Percentiles rank a stretch among this genome's conserved stretches.
These are phyloP conservation scores for Melastoma candidum DNA, from an alignment of 441 rosid genomes.

Conservation along the genomic window DNA sequence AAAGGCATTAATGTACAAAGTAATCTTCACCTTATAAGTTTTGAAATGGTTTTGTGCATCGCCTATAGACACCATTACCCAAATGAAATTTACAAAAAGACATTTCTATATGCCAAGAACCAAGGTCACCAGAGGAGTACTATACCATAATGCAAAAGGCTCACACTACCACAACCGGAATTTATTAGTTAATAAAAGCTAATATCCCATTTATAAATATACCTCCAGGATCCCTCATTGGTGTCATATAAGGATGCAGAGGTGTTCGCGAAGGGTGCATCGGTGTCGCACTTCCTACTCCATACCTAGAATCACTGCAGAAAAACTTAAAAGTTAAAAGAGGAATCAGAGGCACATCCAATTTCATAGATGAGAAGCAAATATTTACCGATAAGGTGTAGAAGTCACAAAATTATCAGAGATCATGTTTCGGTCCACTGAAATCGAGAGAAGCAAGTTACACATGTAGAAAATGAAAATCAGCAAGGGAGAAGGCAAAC, in stretches of 20 bases:
- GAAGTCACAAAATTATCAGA: slow-evolving; percentile 79
- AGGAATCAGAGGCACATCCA: not conserved
- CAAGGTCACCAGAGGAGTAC: too few relatives aligned
- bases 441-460: slow-evolving; percentile 21
- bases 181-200: too few relatives aligned
- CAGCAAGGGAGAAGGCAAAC: not conserved
- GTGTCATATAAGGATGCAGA: slow-evolving; percentile 83
- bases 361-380: slow-evolving; percentile 1
- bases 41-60: too few relatives aligned
- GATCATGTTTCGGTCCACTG: slow-evolving; percentile 71
- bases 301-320: slow-evolving; percentile 54
- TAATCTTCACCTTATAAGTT: too few relatives aligned
- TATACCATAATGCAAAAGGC: too few relatives aligned
- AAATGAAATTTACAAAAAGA: too few relatives aligned
- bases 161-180: too few relatives aligned
- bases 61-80: too few relatives aligned
- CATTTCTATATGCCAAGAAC: too few relatives aligned
- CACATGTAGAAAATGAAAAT: slow-evolving; percentile 2
- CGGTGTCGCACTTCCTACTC: slow-evolving; percentile 96
- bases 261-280: slow-evolving; percentile 98
- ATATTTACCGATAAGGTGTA: slow-evolving; percentile 58
- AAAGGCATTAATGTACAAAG: not conserved
- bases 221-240: slow-evolving; percentile 97
- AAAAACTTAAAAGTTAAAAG: not conserved
- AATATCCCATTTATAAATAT: slow-evolving; percentile 7